phyloP scores from a whole-genome alignment of 2,329 filamentous ascomycete genomes.

The Talaromyces marneffei region DNA sequence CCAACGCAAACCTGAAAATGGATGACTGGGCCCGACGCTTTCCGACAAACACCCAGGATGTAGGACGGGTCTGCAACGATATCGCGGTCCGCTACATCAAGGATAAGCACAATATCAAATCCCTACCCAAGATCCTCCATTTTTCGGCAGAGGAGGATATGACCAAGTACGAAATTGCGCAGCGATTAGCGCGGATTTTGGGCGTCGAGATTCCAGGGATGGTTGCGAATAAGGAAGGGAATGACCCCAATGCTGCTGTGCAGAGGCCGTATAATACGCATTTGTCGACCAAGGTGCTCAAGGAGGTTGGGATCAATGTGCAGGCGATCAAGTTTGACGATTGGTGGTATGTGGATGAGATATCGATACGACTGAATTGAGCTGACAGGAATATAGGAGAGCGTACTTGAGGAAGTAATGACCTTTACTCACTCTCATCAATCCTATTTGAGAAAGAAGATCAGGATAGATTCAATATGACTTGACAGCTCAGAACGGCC shows the following conservation, averaged over 20 bases:
- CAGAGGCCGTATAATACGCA: conserved; percentile 85
- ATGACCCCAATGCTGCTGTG: conserved; percentile 64
- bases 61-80: conserved; percentile 71
- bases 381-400: background rate
- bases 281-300: conserved; percentile 68
- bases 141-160: conserved; percentile 80
- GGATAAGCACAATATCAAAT: conserved; percentile 42
- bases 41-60: conserved; percentile 84
- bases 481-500: background rate
- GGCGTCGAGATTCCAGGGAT: conserved; percentile 65
- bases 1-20: conserved; percentile 61
- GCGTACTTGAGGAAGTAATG: conserved; percentile 1
- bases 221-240: conserved; percentile 60
- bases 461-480: background rate
- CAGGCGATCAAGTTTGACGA: conserved; percentile 66
- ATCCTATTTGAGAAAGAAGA: background rate
- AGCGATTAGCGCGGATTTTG: conserved; percentile 72
- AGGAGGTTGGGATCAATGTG: conserved; percentile 68
- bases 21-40: conserved; percentile 81
- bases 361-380: background rate
- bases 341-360: conserved; percentile 60
- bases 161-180: conserved; percentile 87
- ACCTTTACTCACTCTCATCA: background rate
- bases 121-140: conserved; percentile 67
- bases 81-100: conserved; percentile 63